Evolutionary conservation across 192 early-diverging fungal genomes (phyloP).

Genomic region (Backusella circina): DNA sequence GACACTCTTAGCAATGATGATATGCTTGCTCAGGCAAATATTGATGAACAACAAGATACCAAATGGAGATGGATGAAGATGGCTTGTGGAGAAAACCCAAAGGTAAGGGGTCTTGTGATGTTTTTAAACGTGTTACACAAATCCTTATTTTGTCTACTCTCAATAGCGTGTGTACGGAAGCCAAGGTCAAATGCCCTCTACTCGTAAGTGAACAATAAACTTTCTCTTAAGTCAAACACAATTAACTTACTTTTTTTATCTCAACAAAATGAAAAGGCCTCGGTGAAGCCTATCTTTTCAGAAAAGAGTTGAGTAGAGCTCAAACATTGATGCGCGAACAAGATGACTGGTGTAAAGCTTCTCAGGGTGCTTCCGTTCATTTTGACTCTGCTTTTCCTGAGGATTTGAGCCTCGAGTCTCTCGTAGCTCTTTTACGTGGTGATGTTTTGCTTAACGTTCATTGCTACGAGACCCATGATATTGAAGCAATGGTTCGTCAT

Average conservation of each 20-base stretch:
- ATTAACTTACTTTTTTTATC: neutral
- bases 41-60: conserved; percentile 43
- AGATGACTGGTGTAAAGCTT: conserved; percentile 64
- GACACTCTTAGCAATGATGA: conserved; percentile 56
- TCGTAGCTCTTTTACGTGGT: conserved; percentile 68
- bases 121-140: neutral
- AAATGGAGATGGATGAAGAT: conserved; percentile 76
- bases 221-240: neutral
- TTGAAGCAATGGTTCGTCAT: conserved; percentile 71
- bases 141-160: neutral
- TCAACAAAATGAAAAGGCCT: conserved; percentile 28
- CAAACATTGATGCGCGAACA: conserved; percentile 37
- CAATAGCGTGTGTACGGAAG: conserved; percentile 1
- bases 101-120: conserved; percentile 15
- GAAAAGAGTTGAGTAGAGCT: conserved; percentile 57
- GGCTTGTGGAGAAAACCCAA: conserved; percentile 83
- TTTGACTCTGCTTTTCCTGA: conserved; percentile 49
- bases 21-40: conserved; percentile 51
- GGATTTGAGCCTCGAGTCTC: conserved; percentile 54
- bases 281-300: conserved; percentile 64
- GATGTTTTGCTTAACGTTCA: conserved; percentile 71
- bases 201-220: conserved; percentile 32
- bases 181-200: conserved; percentile 34
- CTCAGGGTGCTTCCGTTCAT: conserved; percentile 21
- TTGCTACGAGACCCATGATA: conserved; percentile 66